These are phyloP conservation scores for Amanita inopinata DNA, from an alignment of 768 basidiomycete genomes.

Conservation along the genomic window DNA sequence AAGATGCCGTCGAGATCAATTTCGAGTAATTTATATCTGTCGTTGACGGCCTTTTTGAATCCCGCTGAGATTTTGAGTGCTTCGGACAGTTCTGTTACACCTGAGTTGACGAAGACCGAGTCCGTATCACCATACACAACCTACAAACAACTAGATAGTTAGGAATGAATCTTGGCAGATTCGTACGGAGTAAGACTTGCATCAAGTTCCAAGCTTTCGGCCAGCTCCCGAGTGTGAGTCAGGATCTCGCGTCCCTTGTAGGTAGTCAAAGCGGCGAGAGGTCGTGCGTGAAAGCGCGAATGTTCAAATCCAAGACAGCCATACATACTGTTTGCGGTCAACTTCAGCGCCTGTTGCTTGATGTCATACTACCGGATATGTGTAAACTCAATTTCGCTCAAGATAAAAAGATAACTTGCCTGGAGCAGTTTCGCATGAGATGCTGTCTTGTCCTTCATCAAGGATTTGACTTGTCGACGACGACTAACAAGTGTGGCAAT, in stretches of 20 bases:
- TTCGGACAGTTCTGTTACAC: constrained; percentile 78
- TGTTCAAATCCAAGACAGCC: constrained; percentile 98
- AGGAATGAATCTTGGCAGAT: too few species aligned
- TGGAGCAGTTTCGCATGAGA: constrained; percentile 73
- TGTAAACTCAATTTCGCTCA: background rate
- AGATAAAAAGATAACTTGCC: constrained; percentile 31
- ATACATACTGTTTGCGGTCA: constrained; percentile 99
- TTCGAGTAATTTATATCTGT: constrained; percentile 89
- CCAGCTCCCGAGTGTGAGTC: constrained; percentile 86
- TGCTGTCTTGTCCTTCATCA: constrained; percentile 85
- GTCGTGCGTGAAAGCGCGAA: constrained; percentile 92
- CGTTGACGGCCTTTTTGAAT: constrained; percentile 95
- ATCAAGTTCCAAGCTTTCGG: constrained; percentile 83
- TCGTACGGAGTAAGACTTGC: constrained; percentile 34
- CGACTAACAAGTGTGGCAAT: constrained; percentile 94
- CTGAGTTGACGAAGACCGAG: constrained; percentile 97
- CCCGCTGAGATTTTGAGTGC: constrained; percentile 86
- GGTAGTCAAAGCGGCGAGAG: constrained; percentile 94
- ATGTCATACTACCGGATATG: constrained; percentile 69
- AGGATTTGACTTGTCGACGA: constrained; percentile 78
- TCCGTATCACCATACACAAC: constrained; percentile 99
- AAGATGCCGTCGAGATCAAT: constrained; percentile 96
- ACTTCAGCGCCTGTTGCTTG: constrained; percentile 92
- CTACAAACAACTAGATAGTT: constrained; percentile 30
- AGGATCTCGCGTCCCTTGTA: constrained; percentile 97